phyloP scores from a whole-genome alignment of 2,329 filamentous ascomycete species.

The Aspergillus pseudoglaucus region DNA sequence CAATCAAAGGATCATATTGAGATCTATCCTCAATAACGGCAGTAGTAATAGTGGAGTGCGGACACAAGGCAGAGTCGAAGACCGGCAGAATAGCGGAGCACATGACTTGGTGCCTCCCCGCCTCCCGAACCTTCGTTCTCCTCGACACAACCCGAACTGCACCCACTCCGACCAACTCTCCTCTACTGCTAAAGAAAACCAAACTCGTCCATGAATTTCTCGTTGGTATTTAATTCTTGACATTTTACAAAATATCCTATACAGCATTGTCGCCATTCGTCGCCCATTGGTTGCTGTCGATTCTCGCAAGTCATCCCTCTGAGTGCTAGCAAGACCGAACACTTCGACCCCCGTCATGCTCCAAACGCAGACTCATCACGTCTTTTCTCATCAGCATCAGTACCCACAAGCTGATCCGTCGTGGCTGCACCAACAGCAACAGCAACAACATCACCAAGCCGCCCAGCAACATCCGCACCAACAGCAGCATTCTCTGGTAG shows the following conservation, averaged over 20 bases:
- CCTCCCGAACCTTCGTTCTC: slow-evolving; percentile 6
- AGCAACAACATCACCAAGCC: slow-evolving; percentile 25
- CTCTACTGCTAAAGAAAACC: not conserved
- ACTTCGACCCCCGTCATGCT: slow-evolving; percentile 34
- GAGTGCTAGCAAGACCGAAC: slow-evolving; percentile 13
- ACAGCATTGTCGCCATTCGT: not conserved
- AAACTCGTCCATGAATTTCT: slow-evolving; percentile 25
- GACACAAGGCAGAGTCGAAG: not conserved
- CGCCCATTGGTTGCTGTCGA: slow-evolving; percentile 15
- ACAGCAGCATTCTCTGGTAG: slow-evolving; percentile 41
- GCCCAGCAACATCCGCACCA: slow-evolving; percentile 35
- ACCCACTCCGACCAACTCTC: slow-evolving; percentile 21
- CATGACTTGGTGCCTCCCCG: not conserved
- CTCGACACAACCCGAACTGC: slow-evolving; percentile 15
- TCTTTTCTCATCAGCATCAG: slow-evolving; percentile 55
- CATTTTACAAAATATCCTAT: slow-evolving; percentile 2
- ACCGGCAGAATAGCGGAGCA: not conserved
- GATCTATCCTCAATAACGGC: no score
- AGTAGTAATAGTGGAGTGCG: not conserved
- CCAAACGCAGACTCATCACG: slow-evolving; percentile 51
- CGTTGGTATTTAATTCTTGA: slow-evolving; percentile 20
- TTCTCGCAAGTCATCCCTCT: slow-evolving; percentile 12
- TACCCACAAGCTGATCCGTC: slow-evolving; percentile 43
- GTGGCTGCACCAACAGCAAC: slow-evolving; percentile 40
- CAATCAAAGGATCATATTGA: not conserved